Percentiles rank a stretch among this genome's conserved stretches.
phyloP scores from a whole-genome alignment of 495 filamentous ascomycete genomes.

The Neurospora tetraspora region DNA sequence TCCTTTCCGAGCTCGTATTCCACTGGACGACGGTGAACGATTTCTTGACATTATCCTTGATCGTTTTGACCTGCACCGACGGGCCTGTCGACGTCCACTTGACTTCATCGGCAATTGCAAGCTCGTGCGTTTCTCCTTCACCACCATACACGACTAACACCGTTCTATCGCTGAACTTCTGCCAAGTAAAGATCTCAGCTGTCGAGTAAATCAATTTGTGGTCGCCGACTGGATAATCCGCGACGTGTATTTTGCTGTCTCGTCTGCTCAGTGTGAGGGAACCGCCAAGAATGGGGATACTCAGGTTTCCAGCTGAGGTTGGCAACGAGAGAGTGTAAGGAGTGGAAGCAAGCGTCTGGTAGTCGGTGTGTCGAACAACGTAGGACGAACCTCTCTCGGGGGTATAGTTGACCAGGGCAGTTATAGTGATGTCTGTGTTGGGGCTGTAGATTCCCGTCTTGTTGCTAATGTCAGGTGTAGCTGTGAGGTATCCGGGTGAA shows the following conservation, averaged over 20 bases:
- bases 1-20: neutral
- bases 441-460: constrained; percentile 29
- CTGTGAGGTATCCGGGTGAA: constrained; percentile 54
- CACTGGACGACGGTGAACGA: constrained; percentile 5
- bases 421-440: constrained; percentile 47
- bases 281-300: constrained; percentile 53
- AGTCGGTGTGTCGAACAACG: constrained; percentile 54
- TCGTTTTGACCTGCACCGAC: neutral
- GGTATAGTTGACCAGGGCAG: constrained; percentile 38
- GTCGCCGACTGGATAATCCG: constrained; percentile 60
- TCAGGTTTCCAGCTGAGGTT: constrained; percentile 50
- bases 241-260: constrained; percentile 65
- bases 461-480: constrained; percentile 31
- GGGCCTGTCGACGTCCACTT: constrained; percentile 36
- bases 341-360: constrained; percentile 15
- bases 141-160: constrained; percentile 63
- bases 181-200: constrained; percentile 61
- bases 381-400: constrained; percentile 43
- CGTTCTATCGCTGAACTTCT: constrained; percentile 32
- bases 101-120: constrained; percentile 44
- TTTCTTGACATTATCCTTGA: neutral
- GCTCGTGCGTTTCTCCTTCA: constrained; percentile 58
- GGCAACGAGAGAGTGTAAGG: constrained; percentile 50
- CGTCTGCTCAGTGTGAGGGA: constrained; percentile 56
- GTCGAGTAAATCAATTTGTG: constrained; percentile 62